phyloP scores from a whole-genome alignment of 805 yeast genomes.

The Metschnikowia peoriensis region DNA sequence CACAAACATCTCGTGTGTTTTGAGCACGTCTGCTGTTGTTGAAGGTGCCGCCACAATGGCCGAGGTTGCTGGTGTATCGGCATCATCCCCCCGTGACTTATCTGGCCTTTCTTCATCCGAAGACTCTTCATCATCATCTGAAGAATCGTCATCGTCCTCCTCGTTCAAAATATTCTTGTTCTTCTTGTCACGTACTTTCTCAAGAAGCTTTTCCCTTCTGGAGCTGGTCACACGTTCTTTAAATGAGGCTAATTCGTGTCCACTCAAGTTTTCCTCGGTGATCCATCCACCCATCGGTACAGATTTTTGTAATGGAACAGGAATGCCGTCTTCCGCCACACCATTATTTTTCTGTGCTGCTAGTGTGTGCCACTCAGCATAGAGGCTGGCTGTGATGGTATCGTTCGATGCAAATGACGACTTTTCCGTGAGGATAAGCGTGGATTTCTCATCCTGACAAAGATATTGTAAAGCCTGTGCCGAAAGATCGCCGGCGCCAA shows the following conservation, averaged over 20 bases:
- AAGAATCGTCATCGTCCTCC: constrained; percentile 25
- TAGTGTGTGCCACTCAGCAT: constrained; percentile 50
- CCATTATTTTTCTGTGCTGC: constrained; percentile 35
- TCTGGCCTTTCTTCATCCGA: constrained; percentile 6
- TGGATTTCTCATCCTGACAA: constrained; percentile 63
- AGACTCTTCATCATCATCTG: constrained; percentile 31
- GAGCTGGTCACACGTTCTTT: constrained; percentile 45
- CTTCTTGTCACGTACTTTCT: constrained; percentile 42
- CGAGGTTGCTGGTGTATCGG: neutral
- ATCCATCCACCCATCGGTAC: constrained; percentile 41
- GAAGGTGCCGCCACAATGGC: constrained; percentile 1
- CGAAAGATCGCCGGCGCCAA: constrained; percentile 62
- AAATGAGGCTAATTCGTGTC: constrained; percentile 50
- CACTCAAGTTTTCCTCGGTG: constrained; percentile 50
- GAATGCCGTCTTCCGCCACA: constrained; percentile 56
- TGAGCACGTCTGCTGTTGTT: constrained; percentile 26
- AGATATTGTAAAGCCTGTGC: constrained; percentile 51
- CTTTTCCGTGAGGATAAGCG: constrained; percentile 73
- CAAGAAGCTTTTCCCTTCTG: constrained; percentile 41
- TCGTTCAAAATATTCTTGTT: constrained; percentile 38
- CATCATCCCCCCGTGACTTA: neutral
- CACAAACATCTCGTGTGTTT: constrained; percentile 41
- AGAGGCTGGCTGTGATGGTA: constrained; percentile 51
- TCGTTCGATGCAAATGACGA: constrained; percentile 31
- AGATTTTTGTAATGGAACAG: constrained; percentile 50